Base-by-base conservation (phyloP, 2,329 filamentous ascomycete species). In the Aspergillus sp. region DNA sequence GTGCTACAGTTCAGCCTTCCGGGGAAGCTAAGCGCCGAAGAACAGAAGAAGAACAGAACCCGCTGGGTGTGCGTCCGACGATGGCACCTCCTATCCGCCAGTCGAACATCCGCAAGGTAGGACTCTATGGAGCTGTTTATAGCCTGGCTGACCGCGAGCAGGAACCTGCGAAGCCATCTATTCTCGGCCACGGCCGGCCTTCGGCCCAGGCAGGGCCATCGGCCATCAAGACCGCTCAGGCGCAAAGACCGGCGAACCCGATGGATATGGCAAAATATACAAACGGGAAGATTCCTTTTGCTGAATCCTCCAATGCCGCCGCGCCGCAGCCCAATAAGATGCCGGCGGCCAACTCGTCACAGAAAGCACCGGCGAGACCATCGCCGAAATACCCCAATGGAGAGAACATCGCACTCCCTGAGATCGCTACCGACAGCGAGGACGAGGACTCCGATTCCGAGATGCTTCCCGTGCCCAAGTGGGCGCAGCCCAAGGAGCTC, bases 371-470 rank as follows among this genome's bases (percentile, higher is more conserved):
- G 3, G 47, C 72, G 12, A 72, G 76, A 43, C 80, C 82, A 17
- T 93, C 86, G 1, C 86, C 86, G 1, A 77, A 84, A 32, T 93
- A 93, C 62, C 82, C 81, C 40, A 89, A 86, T 47, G 86, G 88
- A 39, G 91, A 98, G 37, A 75, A 74, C 32, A 95, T 98, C 49
- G 82, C 91, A 45, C 75, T 98, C 3, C 89, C 91, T 0, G 91
- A 98, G 47, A 96, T 98, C 47, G 78, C 86, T 42, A 96, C 91
- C 1, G 93, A 98, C 54, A 86, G 86, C 17, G 88, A 94, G 49
- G 85, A 93, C 37, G 82, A 89, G 30, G 82, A 89, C 39, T 75
- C 72, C 4, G 75, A 81, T 25, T 60, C 64, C 2, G 68, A 73
- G 26, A 67, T 68, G 29, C 78, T 84, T 50, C 67, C 63, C 33